phyloP scores from a whole-genome alignment of 2,329 filamentous ascomycete genomes.

The Sporothrix mexicana region DNA sequence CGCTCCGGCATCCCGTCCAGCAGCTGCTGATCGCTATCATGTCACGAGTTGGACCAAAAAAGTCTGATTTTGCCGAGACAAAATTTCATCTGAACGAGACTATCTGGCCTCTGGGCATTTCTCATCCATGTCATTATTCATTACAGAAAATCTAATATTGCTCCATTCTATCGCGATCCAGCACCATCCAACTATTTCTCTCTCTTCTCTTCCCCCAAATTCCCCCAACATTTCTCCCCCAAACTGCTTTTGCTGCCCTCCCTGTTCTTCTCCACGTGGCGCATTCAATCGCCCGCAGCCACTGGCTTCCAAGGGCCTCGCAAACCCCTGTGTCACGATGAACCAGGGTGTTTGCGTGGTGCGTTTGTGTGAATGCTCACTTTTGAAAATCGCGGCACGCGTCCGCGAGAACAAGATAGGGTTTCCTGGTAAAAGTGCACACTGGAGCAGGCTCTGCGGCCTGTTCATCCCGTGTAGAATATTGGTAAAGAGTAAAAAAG shows the following conservation, averaged over 20 bases:
- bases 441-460: background rate
- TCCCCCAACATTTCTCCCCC: background rate
- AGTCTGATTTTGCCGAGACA: background rate
- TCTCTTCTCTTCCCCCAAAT: too few relatives aligned
- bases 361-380: background rate
- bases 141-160: background rate
- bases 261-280: slow-evolving; percentile 16
- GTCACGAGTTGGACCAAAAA: background rate
- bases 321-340: background rate
- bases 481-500: background rate
- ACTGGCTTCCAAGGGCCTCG: background rate
- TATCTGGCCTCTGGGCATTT: background rate
- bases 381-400: slow-evolving; percentile 3
- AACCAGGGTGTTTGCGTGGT: background rate
- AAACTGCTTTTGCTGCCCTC: background rate
- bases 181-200: too few relatives aligned
- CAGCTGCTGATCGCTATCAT: slow-evolving; percentile 1
- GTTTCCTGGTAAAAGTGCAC: slow-evolving; percentile 14
- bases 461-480: background rate
- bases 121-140: slow-evolving; percentile 14
- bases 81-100: background rate
- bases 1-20: background rate
- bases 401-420: background rate
- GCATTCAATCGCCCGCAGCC: background rate
- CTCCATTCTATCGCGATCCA: background rate